Percentiles rank a stretch among this genome's conserved stretches.
These are phyloP conservation scores for Trichosanthes cucumerina DNA, from an alignment of 306 rosid species.

Conservation along the genomic window DNA sequence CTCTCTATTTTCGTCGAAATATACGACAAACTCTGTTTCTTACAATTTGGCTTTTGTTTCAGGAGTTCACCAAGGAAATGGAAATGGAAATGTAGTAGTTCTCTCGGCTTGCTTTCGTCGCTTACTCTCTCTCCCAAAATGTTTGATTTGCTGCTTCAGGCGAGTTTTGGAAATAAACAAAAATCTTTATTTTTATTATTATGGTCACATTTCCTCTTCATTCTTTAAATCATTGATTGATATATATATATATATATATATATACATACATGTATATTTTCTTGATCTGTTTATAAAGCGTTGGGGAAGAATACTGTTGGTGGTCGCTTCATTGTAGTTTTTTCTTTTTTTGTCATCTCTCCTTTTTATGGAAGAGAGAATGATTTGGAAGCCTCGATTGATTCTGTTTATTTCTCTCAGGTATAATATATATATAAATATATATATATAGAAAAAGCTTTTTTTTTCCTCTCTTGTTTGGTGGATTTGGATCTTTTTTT, in stretches of 20 bases:
- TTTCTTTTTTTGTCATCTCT: not conserved
- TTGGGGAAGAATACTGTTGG: not conserved
- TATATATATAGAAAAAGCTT: not conserved
- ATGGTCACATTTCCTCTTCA: not conserved
- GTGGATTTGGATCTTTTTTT: not conserved
- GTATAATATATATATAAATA: not conserved
- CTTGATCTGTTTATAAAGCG: not conserved
- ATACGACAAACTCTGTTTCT: not conserved
- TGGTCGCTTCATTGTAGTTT: not conserved
- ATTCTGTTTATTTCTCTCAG: not conserved
- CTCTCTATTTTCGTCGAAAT: not conserved
- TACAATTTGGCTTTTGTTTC: not conserved
- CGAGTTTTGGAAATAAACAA: not conserved
- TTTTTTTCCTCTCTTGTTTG: not conserved
- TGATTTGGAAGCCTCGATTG: not conserved
- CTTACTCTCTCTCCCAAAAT: not conserved
- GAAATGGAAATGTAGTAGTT: not conserved
- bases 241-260: not conserved
- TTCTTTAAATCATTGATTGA: constrained; percentile 4
- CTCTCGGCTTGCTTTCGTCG: not conserved
- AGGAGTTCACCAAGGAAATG: not conserved
- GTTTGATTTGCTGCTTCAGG: not conserved
- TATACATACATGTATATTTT: not conserved
- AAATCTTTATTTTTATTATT: not conserved
- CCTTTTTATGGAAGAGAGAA: not conserved